A percentile compares a stretch with the other conserved stretches of the same genome.
phyloP scores from a whole-genome alignment of 352 stramenopile species.

The Phytopythium chamaehyphon region DNA sequence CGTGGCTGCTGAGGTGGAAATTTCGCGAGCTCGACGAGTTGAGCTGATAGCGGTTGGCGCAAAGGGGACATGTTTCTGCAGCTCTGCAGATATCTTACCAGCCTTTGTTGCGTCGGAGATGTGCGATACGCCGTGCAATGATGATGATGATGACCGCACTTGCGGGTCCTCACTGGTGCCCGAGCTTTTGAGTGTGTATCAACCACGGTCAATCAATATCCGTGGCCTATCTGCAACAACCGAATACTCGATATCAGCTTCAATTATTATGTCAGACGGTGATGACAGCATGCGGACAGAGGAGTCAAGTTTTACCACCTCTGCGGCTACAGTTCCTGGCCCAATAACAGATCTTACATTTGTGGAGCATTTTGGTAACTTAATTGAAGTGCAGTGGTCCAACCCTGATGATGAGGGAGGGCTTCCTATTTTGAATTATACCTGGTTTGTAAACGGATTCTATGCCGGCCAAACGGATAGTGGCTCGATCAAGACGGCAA shows the following conservation, averaged over 20 bases:
- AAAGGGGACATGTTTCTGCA: no score
- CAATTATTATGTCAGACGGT: neutral
- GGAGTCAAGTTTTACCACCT: slow-evolving; percentile 24
- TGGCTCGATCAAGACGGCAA: slow-evolving; percentile 18
- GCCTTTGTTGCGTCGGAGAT: no score
- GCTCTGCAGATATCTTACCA: no score
- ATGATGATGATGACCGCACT: no score
- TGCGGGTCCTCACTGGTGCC: no score
- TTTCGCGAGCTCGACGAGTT: no score
- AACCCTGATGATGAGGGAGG: slow-evolving; percentile 38
- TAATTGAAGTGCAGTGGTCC: slow-evolving; percentile 47
- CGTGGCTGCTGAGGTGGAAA: no score
- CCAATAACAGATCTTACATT: slow-evolving; percentile 23
- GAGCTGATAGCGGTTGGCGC: no score
- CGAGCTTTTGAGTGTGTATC: no score
- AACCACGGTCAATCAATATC: no score
- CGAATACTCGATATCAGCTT: neutral
- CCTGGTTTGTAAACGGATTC: slow-evolving; percentile 44
- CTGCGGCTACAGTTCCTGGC: slow-evolving; percentile 26
- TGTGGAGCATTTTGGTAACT: slow-evolving; percentile 17
- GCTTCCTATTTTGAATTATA: slow-evolving; percentile 24
- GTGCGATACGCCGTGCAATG: no score
- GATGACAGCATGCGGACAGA: slow-evolving; percentile 25
- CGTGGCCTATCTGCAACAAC: neutral
- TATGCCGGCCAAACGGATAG: slow-evolving; percentile 13